Conservation (phyloP, 495 filamentous ascomycete genomes). For the Pyronema omphalodes region DNA sequence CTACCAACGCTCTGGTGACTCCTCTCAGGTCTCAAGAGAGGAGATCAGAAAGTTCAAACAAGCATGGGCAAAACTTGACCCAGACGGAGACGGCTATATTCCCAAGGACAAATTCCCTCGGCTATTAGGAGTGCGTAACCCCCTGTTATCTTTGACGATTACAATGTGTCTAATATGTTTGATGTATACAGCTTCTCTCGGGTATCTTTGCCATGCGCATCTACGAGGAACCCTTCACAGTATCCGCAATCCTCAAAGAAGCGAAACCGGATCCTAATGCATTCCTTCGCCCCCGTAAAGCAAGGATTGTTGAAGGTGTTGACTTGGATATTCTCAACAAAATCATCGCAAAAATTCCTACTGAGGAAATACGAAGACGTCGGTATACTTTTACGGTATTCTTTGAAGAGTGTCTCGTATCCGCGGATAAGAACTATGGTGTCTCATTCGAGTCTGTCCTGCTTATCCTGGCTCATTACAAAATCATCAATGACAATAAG, state of each 20-base stretch:
- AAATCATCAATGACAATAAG: slow-evolving; percentile 96
- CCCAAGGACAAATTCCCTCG: slow-evolving; percentile 81
- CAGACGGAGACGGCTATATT: slow-evolving; percentile 77
- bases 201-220: slow-evolving; percentile 96
- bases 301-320: slow-evolving; percentile 47
- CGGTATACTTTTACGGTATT: slow-evolving; percentile 71
- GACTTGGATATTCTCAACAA: slow-evolving; percentile 58
- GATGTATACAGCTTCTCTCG: slow-evolving; percentile 47
- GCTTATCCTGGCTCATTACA: slow-evolving; percentile 96
- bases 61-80: slow-evolving; percentile 90
- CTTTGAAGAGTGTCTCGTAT: slow-evolving; percentile 91
- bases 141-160: slow-evolving; percentile 3
- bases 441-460: slow-evolving; percentile 87
- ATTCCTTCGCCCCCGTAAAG: slow-evolving; percentile 22
- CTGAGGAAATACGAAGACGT: slow-evolving; percentile 49
- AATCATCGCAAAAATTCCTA: slow-evolving; percentile 57
- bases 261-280: slow-evolving; percentile 41
- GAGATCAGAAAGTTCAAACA: slow-evolving; percentile 95
- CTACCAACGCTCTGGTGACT: slow-evolving; percentile 79
- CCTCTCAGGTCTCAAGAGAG: slow-evolving; percentile 69
- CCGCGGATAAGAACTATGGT: slow-evolving; percentile 67
- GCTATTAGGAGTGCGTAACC: slow-evolving; percentile 51
- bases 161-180: not conserved
- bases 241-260: slow-evolving; percentile 64
- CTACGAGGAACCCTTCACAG: slow-evolving; percentile 75